Percentiles rank a stretch among this genome's conserved stretches.
phyloP scores from a whole-genome alignment of 2,329 filamentous ascomycete genomes.

The Botrytis pseudocinerea region DNA sequence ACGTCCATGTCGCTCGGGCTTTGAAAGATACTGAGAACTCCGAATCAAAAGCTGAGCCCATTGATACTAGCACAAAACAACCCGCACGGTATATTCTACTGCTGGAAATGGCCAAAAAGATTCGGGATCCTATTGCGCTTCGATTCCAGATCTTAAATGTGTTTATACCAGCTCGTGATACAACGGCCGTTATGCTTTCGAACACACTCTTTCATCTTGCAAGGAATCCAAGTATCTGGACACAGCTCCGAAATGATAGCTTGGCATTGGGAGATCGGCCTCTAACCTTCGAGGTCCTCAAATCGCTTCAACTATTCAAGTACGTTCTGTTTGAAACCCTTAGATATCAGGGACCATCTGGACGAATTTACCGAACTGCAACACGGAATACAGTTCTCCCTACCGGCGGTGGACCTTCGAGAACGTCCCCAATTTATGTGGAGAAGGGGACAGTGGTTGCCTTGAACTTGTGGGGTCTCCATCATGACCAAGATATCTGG shows the following conservation, averaged over 20 bases:
- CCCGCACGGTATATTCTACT: slow-evolving; percentile 19
- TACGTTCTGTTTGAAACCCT: slow-evolving; percentile 14
- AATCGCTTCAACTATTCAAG: slow-evolving; percentile 4
- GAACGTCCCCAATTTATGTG: slow-evolving; percentile 36
- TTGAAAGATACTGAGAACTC: neutral
- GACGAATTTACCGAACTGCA: slow-evolving; percentile 36
- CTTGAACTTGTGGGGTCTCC: slow-evolving; percentile 33
- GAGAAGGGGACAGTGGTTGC: slow-evolving; percentile 30
- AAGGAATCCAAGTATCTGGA: slow-evolving; percentile 11
- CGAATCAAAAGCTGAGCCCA: neutral
- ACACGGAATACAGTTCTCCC: slow-evolving; percentile 44
- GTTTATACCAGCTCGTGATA: slow-evolving; percentile 17
- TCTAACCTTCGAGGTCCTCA: slow-evolving; percentile 16
- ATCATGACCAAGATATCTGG: slow-evolving; percentile 40
- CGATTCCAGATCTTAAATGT: slow-evolving; percentile 21
- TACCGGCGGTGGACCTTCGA: slow-evolving; percentile 37
- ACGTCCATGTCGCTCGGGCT: slow-evolving; percentile 11
- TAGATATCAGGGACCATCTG: slow-evolving; percentile 1
- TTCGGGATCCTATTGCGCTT: slow-evolving; percentile 19
- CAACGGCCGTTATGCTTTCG: slow-evolving; percentile 7
- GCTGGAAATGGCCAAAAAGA: slow-evolving; percentile 23
- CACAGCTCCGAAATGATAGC: slow-evolving; percentile 7
- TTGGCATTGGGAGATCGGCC: neutral
- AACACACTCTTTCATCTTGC: slow-evolving; percentile 21
- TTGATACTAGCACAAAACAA: neutral